These are phyloP conservation scores for Zymoseptoria brevis DNA, from an alignment of 2,329 filamentous ascomycete species.

Conservation along the genomic window DNA sequence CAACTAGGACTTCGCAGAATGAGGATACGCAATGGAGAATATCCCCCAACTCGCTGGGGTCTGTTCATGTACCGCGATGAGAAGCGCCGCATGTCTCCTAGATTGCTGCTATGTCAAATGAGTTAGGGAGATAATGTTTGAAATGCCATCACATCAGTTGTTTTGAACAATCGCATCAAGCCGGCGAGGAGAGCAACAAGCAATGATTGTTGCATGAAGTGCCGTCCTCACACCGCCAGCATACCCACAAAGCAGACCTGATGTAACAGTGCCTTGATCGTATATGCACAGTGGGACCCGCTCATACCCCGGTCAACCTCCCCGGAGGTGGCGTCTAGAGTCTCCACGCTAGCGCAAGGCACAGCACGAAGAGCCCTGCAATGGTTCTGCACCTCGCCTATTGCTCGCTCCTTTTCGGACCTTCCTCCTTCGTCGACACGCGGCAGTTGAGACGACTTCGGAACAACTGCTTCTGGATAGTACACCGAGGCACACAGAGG, in stretches of 20 bases:
- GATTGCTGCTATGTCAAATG: too few relatives aligned
- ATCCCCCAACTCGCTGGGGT: too few relatives aligned
- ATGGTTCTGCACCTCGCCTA: not conserved
- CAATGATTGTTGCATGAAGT: not conserved
- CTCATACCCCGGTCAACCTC: not conserved
- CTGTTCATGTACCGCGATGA: too few relatives aligned
- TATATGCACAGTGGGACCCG: not conserved
- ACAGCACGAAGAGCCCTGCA: not conserved
- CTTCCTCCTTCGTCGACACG: not conserved
- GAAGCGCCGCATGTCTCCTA: too few relatives aligned
- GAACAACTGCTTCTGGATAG: not conserved
- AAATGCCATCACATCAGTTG: too few relatives aligned
- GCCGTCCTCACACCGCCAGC: not conserved
- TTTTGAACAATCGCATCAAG: too few relatives aligned
- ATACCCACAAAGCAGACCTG: not conserved
- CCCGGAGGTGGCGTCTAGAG: not conserved
- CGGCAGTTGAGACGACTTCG: not conserved
- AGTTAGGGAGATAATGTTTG: too few relatives aligned
- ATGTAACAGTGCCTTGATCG: not conserved
- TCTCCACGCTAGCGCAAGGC: not conserved
- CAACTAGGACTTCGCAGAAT: not conserved
- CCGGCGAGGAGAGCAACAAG: not conserved
- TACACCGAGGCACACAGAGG: not conserved
- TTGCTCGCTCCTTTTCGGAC: not conserved
- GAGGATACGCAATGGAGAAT: too few relatives aligned